Percentiles rank a stretch among this genome's conserved stretches.
These are phyloP conservation scores for Gaeumannomyces tritici DNA, from an alignment of 2,329 filamentous ascomycete genomes.

Conservation along the genomic window DNA sequence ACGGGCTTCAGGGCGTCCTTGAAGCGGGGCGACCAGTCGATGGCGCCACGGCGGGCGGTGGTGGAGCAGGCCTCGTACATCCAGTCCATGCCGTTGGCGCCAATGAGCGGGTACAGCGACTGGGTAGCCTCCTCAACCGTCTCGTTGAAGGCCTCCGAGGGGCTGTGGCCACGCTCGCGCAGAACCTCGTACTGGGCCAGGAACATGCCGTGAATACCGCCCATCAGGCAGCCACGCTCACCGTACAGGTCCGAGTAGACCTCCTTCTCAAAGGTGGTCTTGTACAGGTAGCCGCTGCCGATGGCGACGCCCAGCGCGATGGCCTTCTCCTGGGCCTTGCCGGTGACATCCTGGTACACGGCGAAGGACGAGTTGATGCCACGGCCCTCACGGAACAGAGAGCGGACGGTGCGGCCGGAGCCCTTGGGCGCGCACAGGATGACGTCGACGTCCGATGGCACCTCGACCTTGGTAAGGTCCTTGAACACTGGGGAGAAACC, in stretches of 20 bases:
- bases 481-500: constrained; percentile 99
- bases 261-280: constrained; percentile 99
- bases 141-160: constrained; percentile 99
- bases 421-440: constrained; percentile 99
- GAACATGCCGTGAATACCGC: constrained; percentile 99
- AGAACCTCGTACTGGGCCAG: constrained; percentile 99
- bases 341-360: constrained; percentile 96
- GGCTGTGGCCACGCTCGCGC: constrained; percentile 94
- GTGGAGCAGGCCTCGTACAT: constrained; percentile 99
- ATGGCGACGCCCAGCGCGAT: constrained; percentile 94
- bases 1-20: constrained; percentile 98
- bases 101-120: constrained; percentile 94
- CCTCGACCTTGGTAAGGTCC: constrained; percentile 96
- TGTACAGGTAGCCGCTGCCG: constrained; percentile 97
- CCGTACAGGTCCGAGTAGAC: constrained; percentile 99
- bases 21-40: constrained; percentile 97
- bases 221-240: constrained; percentile 99
- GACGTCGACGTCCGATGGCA: constrained; percentile 91
- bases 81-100: constrained; percentile 98
- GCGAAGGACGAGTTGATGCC: constrained; percentile 99
- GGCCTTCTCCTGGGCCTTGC: constrained; percentile 97
- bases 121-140: constrained; percentile 99
- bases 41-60: constrained; percentile 93
- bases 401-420: constrained; percentile 95
- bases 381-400: constrained; percentile 97